A percentile compares a stretch with the other conserved stretches of the same genome.
Evolutionary conservation across 768 basidiomycete genomes (phyloP).

Genomic region (Hypholoma fasciculare): DNA sequence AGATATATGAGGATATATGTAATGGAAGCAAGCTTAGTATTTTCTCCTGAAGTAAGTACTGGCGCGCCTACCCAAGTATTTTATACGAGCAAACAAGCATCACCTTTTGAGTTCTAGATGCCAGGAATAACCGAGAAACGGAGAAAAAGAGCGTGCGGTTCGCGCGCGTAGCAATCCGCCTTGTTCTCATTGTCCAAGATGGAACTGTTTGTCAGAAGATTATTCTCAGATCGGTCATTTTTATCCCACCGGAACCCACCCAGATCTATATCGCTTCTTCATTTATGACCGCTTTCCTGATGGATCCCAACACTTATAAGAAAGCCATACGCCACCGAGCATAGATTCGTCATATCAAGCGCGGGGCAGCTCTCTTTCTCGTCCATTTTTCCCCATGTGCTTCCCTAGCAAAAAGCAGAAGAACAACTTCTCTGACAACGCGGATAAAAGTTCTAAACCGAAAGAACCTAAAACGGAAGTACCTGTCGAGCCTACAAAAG

Average conservation of each 20-base stretch:
- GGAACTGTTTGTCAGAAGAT: constrained; percentile 10
- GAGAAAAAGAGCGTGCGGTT: background rate
- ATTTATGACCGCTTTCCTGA: constrained; percentile 10
- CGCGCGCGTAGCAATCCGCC: background rate
- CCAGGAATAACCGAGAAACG: background rate
- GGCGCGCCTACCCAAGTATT: background rate
- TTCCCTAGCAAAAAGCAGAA: constrained; percentile 36
- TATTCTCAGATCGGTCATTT: constrained; percentile 13
- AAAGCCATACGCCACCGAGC: constrained; percentile 9
- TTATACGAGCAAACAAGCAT: background rate
- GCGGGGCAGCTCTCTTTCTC: constrained; percentile 7
- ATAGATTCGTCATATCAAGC: constrained; percentile 10
- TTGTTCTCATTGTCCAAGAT: background rate
- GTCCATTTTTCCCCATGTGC: constrained; percentile 27
- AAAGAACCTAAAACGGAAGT: constrained; percentile 17
- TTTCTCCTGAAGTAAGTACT: background rate
- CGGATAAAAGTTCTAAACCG: constrained; percentile 13
- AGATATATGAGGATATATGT: background rate
- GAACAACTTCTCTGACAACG: constrained; percentile 31
- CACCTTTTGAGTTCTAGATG: background rate
- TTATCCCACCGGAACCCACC: constrained; percentile 19
- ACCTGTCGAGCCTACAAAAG: constrained; percentile 27
- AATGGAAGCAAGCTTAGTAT: background rate
- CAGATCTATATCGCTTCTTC: constrained; percentile 4
- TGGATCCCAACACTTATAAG: constrained; percentile 14